phyloP scores from a whole-genome alignment of 1,139 yeast species.

The Candida frijolesensis region DNA sequence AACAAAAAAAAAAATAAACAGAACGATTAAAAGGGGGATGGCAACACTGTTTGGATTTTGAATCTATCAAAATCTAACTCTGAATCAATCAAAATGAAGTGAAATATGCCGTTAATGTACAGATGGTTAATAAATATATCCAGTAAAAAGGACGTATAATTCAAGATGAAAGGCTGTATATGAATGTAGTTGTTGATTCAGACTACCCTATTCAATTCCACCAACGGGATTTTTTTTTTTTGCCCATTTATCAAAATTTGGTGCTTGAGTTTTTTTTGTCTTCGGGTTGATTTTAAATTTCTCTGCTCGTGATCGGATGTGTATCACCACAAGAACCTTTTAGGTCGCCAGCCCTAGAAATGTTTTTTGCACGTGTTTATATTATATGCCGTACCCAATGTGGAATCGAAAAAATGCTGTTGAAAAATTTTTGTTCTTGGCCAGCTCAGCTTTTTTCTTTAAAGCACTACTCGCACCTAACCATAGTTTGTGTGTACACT shows the following conservation, averaged over 20 bases:
- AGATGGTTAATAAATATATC: background rate
- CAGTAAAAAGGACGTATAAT: background rate
- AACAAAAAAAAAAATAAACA: constrained; percentile 4
- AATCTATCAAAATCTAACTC: constrained; percentile 15
- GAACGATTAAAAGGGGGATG: background rate
- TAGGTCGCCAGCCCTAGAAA: constrained; percentile 3
- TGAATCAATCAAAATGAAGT: constrained; percentile 21
- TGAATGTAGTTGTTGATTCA: constrained; percentile 1
- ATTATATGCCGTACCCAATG: background rate
- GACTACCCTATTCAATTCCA: background rate
- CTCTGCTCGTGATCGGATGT: background rate
- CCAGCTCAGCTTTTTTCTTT: background rate
- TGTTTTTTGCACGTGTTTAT: background rate
- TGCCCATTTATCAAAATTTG: background rate
- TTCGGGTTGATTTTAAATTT: background rate
- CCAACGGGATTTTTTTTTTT: background rate
- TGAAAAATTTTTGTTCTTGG: background rate
- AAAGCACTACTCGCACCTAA: background rate
- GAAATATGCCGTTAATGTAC: constrained; percentile 10
- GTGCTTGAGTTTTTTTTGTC: background rate
- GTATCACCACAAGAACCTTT: background rate
- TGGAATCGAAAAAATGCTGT: background rate
- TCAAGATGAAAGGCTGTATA: background rate
- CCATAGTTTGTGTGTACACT: background rate
- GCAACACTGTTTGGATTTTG: background rate